Conservation (phyloP, 495 filamentous ascomycete species). For the Penicillium samsonianum region DNA sequence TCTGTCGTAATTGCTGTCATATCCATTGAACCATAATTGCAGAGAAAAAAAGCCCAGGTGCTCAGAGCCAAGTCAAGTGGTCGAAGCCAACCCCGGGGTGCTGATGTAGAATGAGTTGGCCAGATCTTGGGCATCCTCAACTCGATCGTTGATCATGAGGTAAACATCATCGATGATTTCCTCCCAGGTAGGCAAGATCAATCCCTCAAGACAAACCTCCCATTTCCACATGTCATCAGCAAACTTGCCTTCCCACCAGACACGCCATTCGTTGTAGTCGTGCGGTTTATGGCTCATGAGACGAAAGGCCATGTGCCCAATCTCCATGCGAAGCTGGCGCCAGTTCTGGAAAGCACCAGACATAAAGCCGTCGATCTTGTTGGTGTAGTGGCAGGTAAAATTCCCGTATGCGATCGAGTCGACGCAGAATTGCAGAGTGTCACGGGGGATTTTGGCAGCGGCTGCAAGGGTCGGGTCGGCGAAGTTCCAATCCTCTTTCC, state of each 20-base stretch:
- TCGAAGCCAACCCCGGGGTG: neutral
- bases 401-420: slow-evolving; percentile 19
- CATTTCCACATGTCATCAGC: slow-evolving; percentile 29
- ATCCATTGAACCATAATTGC: neutral
- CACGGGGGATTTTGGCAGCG: slow-evolving; percentile 22
- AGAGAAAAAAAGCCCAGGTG: neutral
- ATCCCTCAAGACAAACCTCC: slow-evolving; percentile 16
- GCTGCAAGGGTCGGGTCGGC: slow-evolving; percentile 21
- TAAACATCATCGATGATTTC: slow-evolving; percentile 29
- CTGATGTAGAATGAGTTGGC: slow-evolving; percentile 7
- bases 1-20: neutral
- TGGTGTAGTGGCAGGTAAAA: slow-evolving; percentile 11
- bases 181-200: slow-evolving; percentile 30
- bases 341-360: slow-evolving; percentile 12
- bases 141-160: slow-evolving; percentile 23
- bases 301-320: slow-evolving; percentile 1
- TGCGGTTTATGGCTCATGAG: slow-evolving; percentile 8
- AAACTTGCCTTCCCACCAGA: slow-evolving; percentile 27
- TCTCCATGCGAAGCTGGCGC: neutral
- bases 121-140: slow-evolving; percentile 22
- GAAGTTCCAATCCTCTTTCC: slow-evolving; percentile 18
- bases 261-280: slow-evolving; percentile 23
- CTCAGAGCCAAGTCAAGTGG: neutral
- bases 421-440: slow-evolving; percentile 15
- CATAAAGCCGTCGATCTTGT: slow-evolving; percentile 12